Evolutionary conservation across 306 rosid genomes (phyloP), one percentile per base, ranked within the genome.

Genomic region (Sicyos edulis): DNA sequence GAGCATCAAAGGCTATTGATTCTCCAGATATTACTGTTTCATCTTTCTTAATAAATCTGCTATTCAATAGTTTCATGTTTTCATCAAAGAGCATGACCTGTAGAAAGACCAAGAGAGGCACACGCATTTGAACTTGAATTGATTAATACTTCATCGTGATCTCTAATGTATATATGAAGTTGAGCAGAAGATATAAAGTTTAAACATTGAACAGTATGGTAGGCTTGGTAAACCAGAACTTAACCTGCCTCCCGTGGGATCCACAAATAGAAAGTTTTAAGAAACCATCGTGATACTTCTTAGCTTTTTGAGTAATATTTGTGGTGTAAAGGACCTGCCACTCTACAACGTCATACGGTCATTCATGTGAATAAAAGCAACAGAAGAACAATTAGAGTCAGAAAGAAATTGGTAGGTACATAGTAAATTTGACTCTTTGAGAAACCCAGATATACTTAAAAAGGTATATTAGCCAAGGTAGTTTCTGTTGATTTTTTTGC

Each of bases 201-300:
- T 12, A 67, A 7, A 20, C 15, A 42, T 21, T 32, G 17, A 70
- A 52, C 40, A 50, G 58, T 69, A 26, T 12, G 29, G 69, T 61
- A 44, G 54, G 60, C 44, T 45, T 72, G 58, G 52, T 34, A 10
- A 77, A 70, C 50, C 76, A 76, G 73, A 76, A 78, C 42, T 54
- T 67, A 85, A 88, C 97, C 91, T 89, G 88, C 78, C 78, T 80
- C 81, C 83, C 87, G 17, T 66, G 76, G 75, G 87, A 82, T 77
- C 96, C 90, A 17, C 64, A 58, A 78, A 75, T 34, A 47, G 80
- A 74, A 56, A 82, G 84, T 68, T 67, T 82, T 72, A 92, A 64
- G 72, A 89, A 86, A 56, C 96, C 98, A 78, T 84, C 92, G 76
- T 88, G 96, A 84, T 80, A 89, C 82, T 84, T 92, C 91, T 92